Evolutionary conservation across 257 asterid genomes (phyloP).

Genomic region (Plectranthus barbatus): DNA sequence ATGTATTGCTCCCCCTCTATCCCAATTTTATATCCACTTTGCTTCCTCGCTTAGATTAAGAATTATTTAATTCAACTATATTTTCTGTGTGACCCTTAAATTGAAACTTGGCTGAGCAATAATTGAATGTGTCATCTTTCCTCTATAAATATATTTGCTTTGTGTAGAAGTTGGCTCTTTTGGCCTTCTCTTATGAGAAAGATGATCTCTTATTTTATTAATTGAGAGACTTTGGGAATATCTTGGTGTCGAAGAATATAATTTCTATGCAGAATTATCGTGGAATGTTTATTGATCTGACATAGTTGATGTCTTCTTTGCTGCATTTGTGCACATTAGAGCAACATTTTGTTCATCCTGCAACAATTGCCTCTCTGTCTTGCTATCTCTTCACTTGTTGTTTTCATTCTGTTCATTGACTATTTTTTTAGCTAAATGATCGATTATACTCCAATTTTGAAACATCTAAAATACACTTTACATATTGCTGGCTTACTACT

Average conservation of each 20-base stretch:
- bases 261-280: background rate
- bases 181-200: background rate
- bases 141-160: background rate
- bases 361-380: background rate
- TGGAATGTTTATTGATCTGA: too few species aligned
- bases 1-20: background rate
- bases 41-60: background rate
- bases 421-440: background rate
- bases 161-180: background rate
- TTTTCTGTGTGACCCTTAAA: background rate
- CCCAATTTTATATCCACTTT: background rate
- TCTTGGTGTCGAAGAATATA: background rate
- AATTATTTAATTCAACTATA: background rate
- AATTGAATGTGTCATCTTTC: background rate
- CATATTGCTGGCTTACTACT: background rate
- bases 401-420: background rate
- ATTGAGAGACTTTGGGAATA: too few species aligned
- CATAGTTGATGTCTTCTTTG: background rate
- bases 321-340: background rate
- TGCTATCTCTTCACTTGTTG: background rate
- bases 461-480: background rate
- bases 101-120: background rate
- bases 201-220: background rate
- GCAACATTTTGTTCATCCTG: background rate
- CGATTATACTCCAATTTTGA: background rate